Evolutionary conservation across 2,329 filamentous ascomycete species (phyloP).

Genomic region (Malbranchea zuffiana): DNA sequence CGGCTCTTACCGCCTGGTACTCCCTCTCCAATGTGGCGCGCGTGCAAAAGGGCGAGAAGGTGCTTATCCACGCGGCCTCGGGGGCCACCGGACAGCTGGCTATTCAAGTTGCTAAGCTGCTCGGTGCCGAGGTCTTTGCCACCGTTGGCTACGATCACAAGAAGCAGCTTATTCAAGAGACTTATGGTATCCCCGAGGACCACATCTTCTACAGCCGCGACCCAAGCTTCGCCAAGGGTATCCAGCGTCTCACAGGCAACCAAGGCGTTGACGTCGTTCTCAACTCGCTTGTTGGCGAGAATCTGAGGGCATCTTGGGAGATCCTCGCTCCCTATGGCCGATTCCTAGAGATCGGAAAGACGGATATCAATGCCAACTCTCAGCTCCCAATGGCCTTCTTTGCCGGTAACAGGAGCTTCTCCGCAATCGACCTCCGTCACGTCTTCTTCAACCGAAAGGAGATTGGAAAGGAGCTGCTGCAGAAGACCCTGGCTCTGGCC

Average conservation of each 20-base stretch:
- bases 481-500: conserved; percentile 14
- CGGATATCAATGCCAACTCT: conserved; percentile 6
- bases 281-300: conserved; percentile 14
- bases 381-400: conserved; percentile 10
- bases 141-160: conserved; percentile 17
- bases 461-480: too few species aligned
- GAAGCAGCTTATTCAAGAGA: conserved; percentile 13
- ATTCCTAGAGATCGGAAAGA: conserved; percentile 15
- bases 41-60: conserved; percentile 13
- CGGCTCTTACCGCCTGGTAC: conserved; percentile 15
- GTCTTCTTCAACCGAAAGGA: too few species aligned
- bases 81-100: conserved; percentile 19
- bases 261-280: conserved; percentile 15
- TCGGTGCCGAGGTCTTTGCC: conserved; percentile 17
- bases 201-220: conserved; percentile 14
- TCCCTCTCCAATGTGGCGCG: conserved; percentile 11
- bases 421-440: conserved; percentile 9
- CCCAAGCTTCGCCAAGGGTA: conserved; percentile 10
- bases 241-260: conserved; percentile 12
- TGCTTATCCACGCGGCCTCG: conserved; percentile 18
- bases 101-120: conserved; percentile 14
- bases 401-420: conserved; percentile 9
- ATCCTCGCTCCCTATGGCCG: conserved; percentile 14
- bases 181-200: conserved; percentile 10
- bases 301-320: conserved; percentile 10